phyloP scores from a whole-genome alignment of 306 rosid species.

The Purshia tridentata region DNA sequence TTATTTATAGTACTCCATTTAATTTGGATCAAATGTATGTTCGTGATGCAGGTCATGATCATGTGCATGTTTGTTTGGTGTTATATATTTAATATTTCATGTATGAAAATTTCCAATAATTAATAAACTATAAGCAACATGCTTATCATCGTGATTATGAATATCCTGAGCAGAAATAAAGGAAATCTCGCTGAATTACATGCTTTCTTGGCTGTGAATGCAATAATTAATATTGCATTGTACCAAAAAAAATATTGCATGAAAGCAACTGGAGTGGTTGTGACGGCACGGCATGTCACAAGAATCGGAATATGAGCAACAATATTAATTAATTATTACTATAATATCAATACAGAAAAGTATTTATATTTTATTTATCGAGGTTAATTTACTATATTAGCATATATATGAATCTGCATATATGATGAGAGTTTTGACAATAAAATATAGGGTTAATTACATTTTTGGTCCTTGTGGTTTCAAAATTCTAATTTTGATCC shows the following conservation, averaged over 20 bases:
- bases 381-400: constrained; percentile 33
- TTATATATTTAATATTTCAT: neutral
- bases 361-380: constrained; percentile 27
- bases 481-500: too few relatives aligned
- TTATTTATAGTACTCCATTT: constrained; percentile 12
- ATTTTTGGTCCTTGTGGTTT: too few relatives aligned
- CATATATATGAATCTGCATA: neutral
- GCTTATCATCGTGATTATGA: constrained; percentile 9
- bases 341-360: neutral
- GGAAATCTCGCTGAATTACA: constrained; percentile 28
- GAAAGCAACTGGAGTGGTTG: constrained; percentile 41
- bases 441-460: neutral
- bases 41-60: neutral
- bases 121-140: neutral
- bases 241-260: constrained; percentile 6
- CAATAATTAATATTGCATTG: neutral
- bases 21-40: constrained; percentile 7
- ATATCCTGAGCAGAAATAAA: constrained; percentile 15
- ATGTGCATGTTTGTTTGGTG: neutral
- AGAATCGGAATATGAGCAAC: constrained; percentile 36
- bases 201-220: constrained; percentile 4
- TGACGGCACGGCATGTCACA: constrained; percentile 71
- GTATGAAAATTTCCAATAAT: neutral
- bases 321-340: neutral
- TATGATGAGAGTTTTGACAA: constrained; percentile 20